Evolutionary conservation across 495 filamentous ascomycete genomes (phyloP).

Genomic region (Trichoderma asperelloides): DNA sequence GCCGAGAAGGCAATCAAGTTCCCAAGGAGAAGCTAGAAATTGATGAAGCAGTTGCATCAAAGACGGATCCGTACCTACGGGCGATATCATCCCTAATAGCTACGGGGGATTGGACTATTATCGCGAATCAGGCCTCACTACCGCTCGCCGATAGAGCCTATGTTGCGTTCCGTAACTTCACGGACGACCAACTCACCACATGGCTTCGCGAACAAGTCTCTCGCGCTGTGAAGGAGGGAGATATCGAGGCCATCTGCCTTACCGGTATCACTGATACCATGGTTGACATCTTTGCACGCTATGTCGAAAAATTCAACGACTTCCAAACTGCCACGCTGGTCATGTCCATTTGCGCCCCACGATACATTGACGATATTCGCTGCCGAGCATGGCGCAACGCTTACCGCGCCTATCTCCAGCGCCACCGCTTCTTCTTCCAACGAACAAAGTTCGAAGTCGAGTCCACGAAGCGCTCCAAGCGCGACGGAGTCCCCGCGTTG

Average conservation of each 20-base stretch:
- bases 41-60: conserved; percentile 37
- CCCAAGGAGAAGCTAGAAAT: conserved; percentile 34
- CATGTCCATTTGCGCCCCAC: conserved; percentile 69
- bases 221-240: conserved; percentile 60
- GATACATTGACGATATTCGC: conserved; percentile 69
- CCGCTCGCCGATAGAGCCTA: conserved; percentile 78
- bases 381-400: conserved; percentile 71
- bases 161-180: conserved; percentile 75
- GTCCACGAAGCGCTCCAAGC: conserved; percentile 47
- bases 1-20: conserved; percentile 22
- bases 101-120: conserved; percentile 76
- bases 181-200: conserved; percentile 62
- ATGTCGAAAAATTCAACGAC: conserved; percentile 79
- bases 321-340: conserved; percentile 83
- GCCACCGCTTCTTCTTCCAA: conserved; percentile 40
- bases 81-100: conserved; percentile 89
- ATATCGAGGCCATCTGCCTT: conserved; percentile 81
- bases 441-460: conserved; percentile 57
- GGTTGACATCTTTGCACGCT: conserved; percentile 77
- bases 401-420: conserved; percentile 75
- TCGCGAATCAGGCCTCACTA: conserved; percentile 72
- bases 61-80: conserved; percentile 73
- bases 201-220: conserved; percentile 59
- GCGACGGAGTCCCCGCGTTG: conserved; percentile 55
- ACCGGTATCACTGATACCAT: conserved; percentile 74